Conservation (phyloP, 208 protist genomes). For the Leishmania major region DNA sequence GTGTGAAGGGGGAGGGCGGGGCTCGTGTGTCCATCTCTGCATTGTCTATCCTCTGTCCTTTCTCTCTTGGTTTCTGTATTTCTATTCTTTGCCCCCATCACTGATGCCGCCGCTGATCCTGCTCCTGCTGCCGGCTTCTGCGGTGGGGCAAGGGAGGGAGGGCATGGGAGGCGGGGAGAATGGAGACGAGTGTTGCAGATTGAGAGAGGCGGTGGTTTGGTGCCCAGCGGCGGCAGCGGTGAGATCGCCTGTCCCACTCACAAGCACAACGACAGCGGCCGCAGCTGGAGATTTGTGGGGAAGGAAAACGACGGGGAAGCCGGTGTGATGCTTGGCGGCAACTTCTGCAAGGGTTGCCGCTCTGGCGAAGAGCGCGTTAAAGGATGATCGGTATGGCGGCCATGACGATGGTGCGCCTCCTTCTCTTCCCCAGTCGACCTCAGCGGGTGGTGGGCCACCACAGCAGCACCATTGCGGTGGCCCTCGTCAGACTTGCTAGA, state of each 20-base stretch:
- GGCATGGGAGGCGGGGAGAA: not conserved
- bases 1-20: not conserved
- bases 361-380: not conserved
- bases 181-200: not conserved
- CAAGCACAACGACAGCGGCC: constrained; percentile 1
- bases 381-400: not conserved
- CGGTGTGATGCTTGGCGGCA: not conserved
- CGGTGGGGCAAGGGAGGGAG: too few species aligned
- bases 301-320: not conserved
- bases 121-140: not conserved
- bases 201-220: not conserved
- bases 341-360: not conserved
- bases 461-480: not conserved
- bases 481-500: not conserved
- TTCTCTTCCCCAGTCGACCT: not conserved
- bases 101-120: not conserved
- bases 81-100: not conserved
- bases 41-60: too few species aligned
- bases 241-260: not conserved
- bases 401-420: not conserved
- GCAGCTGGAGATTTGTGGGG: not conserved
- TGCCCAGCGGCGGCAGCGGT: not conserved
- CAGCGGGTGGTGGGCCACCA: not conserved
- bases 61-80: not conserved
- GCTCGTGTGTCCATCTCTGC: not conserved